Percentiles rank a stretch among this genome's conserved stretches.
Evolutionary conservation across 768 basidiomycete genomes (phyloP).

Genomic region (Clitopilus hobsonii): DNA sequence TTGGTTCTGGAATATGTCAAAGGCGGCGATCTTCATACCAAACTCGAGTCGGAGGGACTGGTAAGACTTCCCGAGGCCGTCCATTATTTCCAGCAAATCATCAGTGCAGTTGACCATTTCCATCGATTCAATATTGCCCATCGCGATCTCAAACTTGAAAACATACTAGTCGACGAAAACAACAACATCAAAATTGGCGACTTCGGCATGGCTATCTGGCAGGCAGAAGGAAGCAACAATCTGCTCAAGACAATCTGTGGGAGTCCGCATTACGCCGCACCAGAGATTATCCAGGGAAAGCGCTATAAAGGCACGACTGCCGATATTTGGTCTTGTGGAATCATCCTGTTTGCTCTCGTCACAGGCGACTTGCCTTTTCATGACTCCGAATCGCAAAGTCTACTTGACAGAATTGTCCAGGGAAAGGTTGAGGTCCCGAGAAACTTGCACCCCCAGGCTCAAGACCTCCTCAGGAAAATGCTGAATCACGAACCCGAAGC

Average conservation of each 20-base stretch:
- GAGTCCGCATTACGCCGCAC: conserved; percentile 92
- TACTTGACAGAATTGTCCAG: conserved; percentile 78
- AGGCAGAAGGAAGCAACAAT: conserved; percentile 44
- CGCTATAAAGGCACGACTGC: conserved; percentile 84
- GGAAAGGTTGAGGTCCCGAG: conserved; percentile 73
- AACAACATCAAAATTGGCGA: conserved; percentile 93
- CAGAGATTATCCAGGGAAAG: conserved; percentile 81
- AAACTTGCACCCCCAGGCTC: conserved; percentile 63
- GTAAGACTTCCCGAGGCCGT: conserved; percentile 69
- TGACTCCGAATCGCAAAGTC: conserved; percentile 70
- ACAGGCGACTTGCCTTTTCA: conserved; percentile 90
- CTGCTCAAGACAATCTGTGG: conserved; percentile 84
- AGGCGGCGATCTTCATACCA: conserved; percentile 92
- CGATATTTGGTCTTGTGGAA: conserved; percentile 96
- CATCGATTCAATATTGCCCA: conserved; percentile 94
- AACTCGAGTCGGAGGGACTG: no score
- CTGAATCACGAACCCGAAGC: conserved; percentile 67
- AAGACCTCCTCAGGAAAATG: conserved; percentile 79
- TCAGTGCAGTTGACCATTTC: conserved; percentile 87
- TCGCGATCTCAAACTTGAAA: conserved; percentile 93
- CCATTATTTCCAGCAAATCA: conserved; percentile 90
- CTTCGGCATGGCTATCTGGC: conserved; percentile 97
- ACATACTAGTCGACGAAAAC: conserved; percentile 78
- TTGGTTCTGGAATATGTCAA: conserved; percentile 94
- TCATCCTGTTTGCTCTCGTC: conserved; percentile 88